A percentile compares a stretch with the other conserved stretches of the same genome.
phyloP scores from a whole-genome alignment of 2,329 filamentous ascomycete genomes.

The Colletotrichum brevisporum region DNA sequence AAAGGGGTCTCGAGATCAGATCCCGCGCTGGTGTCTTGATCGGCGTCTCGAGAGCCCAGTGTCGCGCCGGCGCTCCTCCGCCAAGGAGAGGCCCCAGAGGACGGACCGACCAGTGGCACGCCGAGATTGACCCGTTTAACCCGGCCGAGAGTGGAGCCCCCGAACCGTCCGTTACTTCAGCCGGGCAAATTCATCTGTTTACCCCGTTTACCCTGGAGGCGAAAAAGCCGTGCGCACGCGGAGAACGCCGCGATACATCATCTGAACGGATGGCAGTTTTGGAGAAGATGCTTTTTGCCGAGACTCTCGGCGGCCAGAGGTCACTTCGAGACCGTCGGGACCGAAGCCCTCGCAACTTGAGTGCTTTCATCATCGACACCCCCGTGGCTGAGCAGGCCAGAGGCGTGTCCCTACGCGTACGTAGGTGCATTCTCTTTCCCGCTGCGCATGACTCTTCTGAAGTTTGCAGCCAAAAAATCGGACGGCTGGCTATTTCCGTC shows the following conservation, averaged over 20 bases:
- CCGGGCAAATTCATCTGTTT: constrained; percentile 8
- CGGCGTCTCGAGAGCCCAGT: constrained; percentile 16
- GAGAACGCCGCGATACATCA: constrained; percentile 29
- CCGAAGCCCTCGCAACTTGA: constrained; percentile 4
- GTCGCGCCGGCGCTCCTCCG: constrained; percentile 16
- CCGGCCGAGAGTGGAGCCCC: constrained; percentile 21
- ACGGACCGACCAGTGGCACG: neutral
- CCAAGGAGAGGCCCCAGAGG: constrained; percentile 17
- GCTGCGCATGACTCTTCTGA: neutral
- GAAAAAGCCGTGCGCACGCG: constrained; percentile 13
- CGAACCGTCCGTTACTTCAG: neutral
- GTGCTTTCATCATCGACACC: constrained; percentile 9
- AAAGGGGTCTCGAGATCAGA: constrained; percentile 9
- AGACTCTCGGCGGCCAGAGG: constrained; percentile 1
- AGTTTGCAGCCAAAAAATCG: neutral
- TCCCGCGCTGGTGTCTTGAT: constrained; percentile 14
- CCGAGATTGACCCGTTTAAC: constrained; percentile 5
- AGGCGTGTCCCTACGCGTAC: no score
- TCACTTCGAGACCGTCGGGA: constrained; percentile 22
- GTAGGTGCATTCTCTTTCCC: neutral
- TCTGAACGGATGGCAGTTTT: constrained; percentile 17
- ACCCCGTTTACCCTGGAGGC: neutral
- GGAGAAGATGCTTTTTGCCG: constrained; percentile 1
- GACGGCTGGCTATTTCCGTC: constrained; percentile 16
- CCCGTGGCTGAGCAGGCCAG: neutral